Conservation (phyloP, 805 yeast genomes). For the Metschnikowia bowlesiae region DNA sequence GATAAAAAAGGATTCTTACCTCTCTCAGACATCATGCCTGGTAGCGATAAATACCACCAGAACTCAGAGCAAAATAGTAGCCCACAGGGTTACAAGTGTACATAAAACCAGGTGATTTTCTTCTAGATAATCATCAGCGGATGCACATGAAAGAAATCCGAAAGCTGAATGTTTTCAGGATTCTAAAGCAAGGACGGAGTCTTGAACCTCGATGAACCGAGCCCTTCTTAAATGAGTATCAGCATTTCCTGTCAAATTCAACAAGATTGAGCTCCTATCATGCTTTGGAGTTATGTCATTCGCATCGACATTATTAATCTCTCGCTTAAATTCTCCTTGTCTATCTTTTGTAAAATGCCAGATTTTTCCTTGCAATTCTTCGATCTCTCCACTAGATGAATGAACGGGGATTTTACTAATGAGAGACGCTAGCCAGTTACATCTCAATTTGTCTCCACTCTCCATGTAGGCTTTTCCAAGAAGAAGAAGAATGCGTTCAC, state of each 20-base stretch:
- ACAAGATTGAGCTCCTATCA: not conserved
- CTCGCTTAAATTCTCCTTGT: not conserved
- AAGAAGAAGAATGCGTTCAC: slow-evolving; percentile 6
- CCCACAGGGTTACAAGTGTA: too few relatives aligned
- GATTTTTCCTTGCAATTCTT: not conserved
- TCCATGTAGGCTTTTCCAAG: slow-evolving; percentile 10
- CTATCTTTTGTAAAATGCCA: not conserved
- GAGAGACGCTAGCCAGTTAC: slow-evolving; percentile 14
- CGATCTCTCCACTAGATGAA: not conserved
- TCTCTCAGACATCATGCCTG: too few relatives aligned
- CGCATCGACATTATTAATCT: not conserved
- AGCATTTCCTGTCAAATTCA: not conserved
- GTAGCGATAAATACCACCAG: too few relatives aligned
- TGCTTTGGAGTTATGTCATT: not conserved
- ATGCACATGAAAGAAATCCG: too few relatives aligned
- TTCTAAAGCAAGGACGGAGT: not conserved
- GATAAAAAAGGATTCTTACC: too few relatives aligned
- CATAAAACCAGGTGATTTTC: too few relatives aligned
- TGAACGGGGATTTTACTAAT: not conserved
- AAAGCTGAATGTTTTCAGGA: not conserved
- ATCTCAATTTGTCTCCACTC: slow-evolving; percentile 7
- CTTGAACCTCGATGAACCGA: not conserved
- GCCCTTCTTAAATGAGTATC: not conserved
- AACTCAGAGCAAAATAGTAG: too few relatives aligned
- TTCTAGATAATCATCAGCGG: too few relatives aligned